Evolutionary conservation across 345 rosid species (phyloP).

Genomic region (Hibiscus syriacus): DNA sequence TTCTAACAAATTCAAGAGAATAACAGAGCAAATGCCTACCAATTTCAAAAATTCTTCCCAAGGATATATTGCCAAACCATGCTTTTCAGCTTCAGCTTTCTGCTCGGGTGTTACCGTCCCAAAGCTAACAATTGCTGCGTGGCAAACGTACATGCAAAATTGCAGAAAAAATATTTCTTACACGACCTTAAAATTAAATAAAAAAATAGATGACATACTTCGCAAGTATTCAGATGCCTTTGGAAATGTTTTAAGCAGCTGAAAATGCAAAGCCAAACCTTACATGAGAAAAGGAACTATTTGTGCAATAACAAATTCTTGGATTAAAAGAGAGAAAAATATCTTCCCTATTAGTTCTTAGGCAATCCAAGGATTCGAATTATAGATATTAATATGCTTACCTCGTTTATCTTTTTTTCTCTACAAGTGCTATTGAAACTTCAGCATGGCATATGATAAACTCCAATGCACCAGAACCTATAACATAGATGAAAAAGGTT

Average conservation of each 20-base stretch:
- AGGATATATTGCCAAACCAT: conserved; percentile 52
- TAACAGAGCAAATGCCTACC: conserved; percentile 28
- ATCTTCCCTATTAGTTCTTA: background rate
- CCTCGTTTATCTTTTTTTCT: conserved; percentile 86
- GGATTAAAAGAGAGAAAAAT: background rate
- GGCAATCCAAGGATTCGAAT: background rate
- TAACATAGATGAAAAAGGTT: conserved; percentile 10
- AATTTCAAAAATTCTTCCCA: conserved; percentile 83
- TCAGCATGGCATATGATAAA: conserved; percentile 83
- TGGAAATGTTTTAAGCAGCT: conserved; percentile 82
- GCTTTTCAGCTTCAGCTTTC: conserved; percentile 51
- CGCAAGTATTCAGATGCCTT: conserved; percentile 47
- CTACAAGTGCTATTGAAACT: conserved; percentile 76
- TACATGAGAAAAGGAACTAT: conserved; percentile 11
- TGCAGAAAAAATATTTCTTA: conserved; percentile 5
- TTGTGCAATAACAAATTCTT: background rate
- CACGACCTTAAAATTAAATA: background rate
- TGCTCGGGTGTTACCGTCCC: conserved; percentile 65
- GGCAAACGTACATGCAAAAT: conserved; percentile 1
- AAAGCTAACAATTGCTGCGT: conserved; percentile 90
- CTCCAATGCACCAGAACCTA: conserved; percentile 91
- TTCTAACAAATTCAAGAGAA: conserved; percentile 4
- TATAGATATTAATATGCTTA: conserved; percentile 15
- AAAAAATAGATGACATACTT: conserved; percentile 53
- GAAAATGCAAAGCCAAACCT: conserved; percentile 21